These are phyloP conservation scores for Tricholoma saponaceum DNA, from an alignment of 768 basidiomycete genomes.

Conservation along the genomic window DNA sequence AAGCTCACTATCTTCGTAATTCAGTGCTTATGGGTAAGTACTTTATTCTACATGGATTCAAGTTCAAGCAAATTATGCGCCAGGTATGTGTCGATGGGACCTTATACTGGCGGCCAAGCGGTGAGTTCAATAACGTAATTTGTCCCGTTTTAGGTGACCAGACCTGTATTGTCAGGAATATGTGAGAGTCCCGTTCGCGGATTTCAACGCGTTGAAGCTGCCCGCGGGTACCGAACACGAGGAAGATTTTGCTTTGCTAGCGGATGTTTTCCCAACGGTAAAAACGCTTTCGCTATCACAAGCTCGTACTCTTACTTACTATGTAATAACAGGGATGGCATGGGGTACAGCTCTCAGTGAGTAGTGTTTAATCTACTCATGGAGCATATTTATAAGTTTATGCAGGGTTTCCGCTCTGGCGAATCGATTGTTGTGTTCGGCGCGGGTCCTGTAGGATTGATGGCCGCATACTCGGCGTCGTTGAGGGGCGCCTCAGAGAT, in stretches of 20 bases:
- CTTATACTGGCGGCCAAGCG: slow-evolving; percentile 51
- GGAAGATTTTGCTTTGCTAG: slow-evolving; percentile 50
- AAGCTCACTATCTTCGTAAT: neutral
- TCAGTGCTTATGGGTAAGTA: slow-evolving; percentile 43
- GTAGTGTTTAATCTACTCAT: slow-evolving; percentile 3
- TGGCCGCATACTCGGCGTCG: slow-evolving; percentile 54
- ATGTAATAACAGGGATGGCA: slow-evolving; percentile 40
- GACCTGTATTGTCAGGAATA: slow-evolving; percentile 35
- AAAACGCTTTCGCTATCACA: slow-evolving; percentile 5
- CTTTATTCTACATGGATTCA: neutral
- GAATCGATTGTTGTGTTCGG: slow-evolving; percentile 53
- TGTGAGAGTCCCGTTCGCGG: slow-evolving; percentile 52
- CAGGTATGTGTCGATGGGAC: slow-evolving; percentile 56
- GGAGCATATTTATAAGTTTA: neutral
- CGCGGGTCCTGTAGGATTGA: slow-evolving; percentile 50
- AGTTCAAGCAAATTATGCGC: neutral
- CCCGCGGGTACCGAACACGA: slow-evolving; percentile 52
- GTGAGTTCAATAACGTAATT: slow-evolving; percentile 18
- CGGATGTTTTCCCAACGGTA: slow-evolving; percentile 55
- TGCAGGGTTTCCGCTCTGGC: slow-evolving; percentile 44
- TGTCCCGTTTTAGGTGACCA: neutral
- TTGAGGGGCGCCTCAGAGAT: slow-evolving; percentile 49
- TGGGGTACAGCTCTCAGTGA: slow-evolving; percentile 43
- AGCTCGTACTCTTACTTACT: neutral
- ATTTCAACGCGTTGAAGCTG: slow-evolving; percentile 50